Percentiles rank a stretch among this genome's conserved stretches.
phyloP scores from a whole-genome alignment of 306 rosid species.

The Gynostemma pentaphyllum region DNA sequence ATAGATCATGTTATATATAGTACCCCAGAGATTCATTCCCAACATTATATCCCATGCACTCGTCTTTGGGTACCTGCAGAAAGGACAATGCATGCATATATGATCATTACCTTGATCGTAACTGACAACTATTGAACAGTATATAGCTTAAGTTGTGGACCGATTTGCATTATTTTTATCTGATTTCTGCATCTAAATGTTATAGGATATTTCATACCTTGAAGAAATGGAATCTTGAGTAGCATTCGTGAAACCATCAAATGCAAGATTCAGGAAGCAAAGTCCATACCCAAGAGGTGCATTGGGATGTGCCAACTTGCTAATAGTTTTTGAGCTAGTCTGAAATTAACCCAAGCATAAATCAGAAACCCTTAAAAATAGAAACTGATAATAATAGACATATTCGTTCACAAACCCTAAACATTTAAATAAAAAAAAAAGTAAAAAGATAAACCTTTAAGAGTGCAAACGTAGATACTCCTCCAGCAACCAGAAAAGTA shows the following conservation, averaged over 20 bases:
- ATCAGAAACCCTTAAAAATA: neutral
- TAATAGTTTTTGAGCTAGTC: conserved; percentile 91
- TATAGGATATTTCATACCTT: conserved; percentile 32
- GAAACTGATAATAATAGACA: neutral
- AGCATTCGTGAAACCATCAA: conserved; percentile 99
- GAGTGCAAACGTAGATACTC: conserved; percentile 85
- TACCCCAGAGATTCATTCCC: conserved; percentile 98
- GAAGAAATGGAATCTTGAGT: conserved; percentile 89
- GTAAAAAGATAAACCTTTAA: conserved; percentile 43
- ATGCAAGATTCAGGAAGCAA: conserved; percentile 87
- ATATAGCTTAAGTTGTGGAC: conserved; percentile 1
- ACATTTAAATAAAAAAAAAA: neutral
- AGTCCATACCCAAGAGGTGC: conserved; percentile 96
- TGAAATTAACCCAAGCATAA: conserved; percentile 24
- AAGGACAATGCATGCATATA: conserved; percentile 13
- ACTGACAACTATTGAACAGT: neutral
- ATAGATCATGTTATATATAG: conserved; percentile 76
- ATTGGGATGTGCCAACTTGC: conserved; percentile 89
- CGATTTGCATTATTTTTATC: neutral
- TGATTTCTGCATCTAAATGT: neutral
- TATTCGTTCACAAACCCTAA: neutral
- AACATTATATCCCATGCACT: conserved; percentile 96
- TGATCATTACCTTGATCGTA: neutral
- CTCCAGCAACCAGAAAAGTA: conserved; percentile 93
- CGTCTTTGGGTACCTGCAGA: conserved; percentile 76